Evolutionary conservation across 108 stramenopile species (phyloP).

Genomic region (Nitzschia inconspicua): DNA sequence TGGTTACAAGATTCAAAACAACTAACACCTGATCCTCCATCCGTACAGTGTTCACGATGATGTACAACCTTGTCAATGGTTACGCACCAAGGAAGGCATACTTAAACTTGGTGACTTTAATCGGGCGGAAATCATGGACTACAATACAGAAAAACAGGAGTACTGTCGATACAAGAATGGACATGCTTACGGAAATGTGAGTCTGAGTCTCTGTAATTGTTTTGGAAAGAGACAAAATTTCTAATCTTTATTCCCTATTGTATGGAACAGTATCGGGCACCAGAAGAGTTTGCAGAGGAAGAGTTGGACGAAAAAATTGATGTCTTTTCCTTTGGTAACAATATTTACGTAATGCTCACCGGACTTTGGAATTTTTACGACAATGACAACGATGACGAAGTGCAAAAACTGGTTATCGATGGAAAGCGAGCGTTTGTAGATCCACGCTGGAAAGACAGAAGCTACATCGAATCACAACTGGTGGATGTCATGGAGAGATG

Average conservation of each 20-base stretch:
- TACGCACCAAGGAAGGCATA: slow-evolving; percentile 48
- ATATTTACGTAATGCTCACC: slow-evolving; percentile 62
- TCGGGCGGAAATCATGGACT: slow-evolving; percentile 61
- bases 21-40: too few species aligned
- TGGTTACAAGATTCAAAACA: too few species aligned
- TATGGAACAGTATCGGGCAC: slow-evolving; percentile 41
- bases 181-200: slow-evolving; percentile 43
- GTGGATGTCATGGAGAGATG: slow-evolving; percentile 74
- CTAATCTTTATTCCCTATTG: background rate
- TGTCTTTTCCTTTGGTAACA: slow-evolving; percentile 72
- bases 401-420: slow-evolving; percentile 50
- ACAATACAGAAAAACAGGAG: slow-evolving; percentile 36
- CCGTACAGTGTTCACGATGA: slow-evolving; percentile 65
- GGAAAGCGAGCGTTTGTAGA: slow-evolving; percentile 54
- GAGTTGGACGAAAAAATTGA: slow-evolving; percentile 74
- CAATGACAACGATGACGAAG: slow-evolving; percentile 45
- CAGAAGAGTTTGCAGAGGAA: slow-evolving; percentile 50
- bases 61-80: slow-evolving; percentile 80
- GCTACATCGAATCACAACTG: slow-evolving; percentile 53
- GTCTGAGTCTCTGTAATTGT: slow-evolving; percentile 5
- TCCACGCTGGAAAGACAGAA: slow-evolving; percentile 59
- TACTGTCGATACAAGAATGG: slow-evolving; percentile 78
- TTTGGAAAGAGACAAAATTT: slow-evolving; percentile 31
- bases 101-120: slow-evolving; percentile 82
- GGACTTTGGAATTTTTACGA: slow-evolving; percentile 70